Conservation (phyloP, 257 asterid genomes). For the Jaltomata sinuosa region DNA sequence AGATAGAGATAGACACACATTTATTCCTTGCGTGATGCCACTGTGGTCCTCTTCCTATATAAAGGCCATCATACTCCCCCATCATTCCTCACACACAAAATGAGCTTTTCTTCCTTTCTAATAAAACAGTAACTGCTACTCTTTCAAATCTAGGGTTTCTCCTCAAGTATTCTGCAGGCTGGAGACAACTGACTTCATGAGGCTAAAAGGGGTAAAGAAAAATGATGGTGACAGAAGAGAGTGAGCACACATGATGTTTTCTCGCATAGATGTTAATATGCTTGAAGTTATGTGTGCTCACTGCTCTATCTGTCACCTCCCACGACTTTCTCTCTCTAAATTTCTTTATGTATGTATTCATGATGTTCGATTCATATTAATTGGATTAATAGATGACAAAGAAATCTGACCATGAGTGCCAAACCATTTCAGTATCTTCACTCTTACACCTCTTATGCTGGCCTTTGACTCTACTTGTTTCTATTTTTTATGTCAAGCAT, state of each 20-base stretch:
- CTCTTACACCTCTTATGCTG: too few species aligned
- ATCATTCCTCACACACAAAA: slow-evolving; percentile 26
- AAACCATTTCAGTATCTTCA: neutral
- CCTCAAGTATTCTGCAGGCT: neutral
- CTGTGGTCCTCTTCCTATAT: slow-evolving; percentile 39
- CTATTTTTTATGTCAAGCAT: neutral
- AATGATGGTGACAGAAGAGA: slow-evolving; percentile 46
- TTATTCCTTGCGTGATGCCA: slow-evolving; percentile 43
- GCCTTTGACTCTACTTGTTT: neutral
- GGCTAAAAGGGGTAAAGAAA: slow-evolving; percentile 16
- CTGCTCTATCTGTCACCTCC: slow-evolving; percentile 84
- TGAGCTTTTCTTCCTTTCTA: neutral
- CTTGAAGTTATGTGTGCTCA: slow-evolving; percentile 81
- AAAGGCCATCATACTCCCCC: slow-evolving; percentile 18
- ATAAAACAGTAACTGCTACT: neutral
- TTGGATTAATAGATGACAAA: neutral
- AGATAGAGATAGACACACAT: slow-evolving; percentile 47
- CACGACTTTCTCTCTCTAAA: slow-evolving; percentile 13
- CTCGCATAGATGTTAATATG: slow-evolving; percentile 44
- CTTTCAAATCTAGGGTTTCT: slow-evolving; percentile 17
- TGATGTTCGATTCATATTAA: neutral
- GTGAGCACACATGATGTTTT: slow-evolving; percentile 75
- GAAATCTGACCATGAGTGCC: too few species aligned
- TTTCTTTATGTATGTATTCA: neutral
- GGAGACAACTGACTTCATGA: neutral